Evolutionary conservation across 805 yeast species (phyloP).

Genomic region (Saturnispora diversa): DNA sequence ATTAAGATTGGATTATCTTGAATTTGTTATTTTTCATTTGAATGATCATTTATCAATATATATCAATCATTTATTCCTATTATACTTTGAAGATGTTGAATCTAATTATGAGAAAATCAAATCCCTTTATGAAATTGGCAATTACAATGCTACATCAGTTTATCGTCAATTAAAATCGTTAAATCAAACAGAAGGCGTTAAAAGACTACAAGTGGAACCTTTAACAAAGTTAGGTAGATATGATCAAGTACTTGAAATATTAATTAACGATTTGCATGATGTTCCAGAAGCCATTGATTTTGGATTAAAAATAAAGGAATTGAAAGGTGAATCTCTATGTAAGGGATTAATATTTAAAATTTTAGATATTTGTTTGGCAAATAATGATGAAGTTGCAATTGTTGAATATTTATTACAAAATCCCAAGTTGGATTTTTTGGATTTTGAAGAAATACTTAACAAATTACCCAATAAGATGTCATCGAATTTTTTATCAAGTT

Average conservation of each 20-base stretch:
- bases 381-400: constrained; percentile 14
- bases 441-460: constrained; percentile 34
- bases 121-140: constrained; percentile 28
- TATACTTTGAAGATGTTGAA: constrained; percentile 33
- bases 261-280: constrained; percentile 50
- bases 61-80: constrained; percentile 37
- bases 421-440: constrained; percentile 20
- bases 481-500: constrained; percentile 34
- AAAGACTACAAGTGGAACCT: constrained; percentile 48
- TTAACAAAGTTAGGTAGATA: constrained; percentile 54
- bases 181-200: constrained; percentile 16
- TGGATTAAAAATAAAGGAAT: constrained; percentile 41
- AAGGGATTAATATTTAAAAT: constrained; percentile 38
- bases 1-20: constrained; percentile 42
- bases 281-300: constrained; percentile 51
- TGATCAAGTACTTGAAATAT: constrained; percentile 52
- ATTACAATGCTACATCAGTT: constrained; percentile 35
- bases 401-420: constrained; percentile 28
- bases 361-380: constrained; percentile 32
- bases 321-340: constrained; percentile 14
- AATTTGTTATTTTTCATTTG: constrained; percentile 39
- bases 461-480: constrained; percentile 46
- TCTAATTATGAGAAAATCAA: constrained; percentile 27
- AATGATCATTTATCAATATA: constrained; percentile 31
- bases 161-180: constrained; percentile 16